These are phyloP conservation scores for Fistulina hepatica DNA, from an alignment of 1,284 basidiomycete species.

Conservation along the genomic window DNA sequence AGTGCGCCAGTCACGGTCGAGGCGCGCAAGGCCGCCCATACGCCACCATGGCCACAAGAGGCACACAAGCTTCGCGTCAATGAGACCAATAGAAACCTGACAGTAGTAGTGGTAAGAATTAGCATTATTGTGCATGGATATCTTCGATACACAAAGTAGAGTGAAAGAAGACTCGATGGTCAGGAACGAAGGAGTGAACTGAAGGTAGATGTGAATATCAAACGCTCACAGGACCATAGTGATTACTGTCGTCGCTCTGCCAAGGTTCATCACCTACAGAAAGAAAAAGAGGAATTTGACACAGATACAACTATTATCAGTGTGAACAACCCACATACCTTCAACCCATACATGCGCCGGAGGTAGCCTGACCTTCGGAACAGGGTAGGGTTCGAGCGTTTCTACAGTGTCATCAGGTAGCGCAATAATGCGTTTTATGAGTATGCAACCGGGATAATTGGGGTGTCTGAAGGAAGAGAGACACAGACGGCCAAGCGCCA, in stretches of 20 bases:
- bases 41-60: slow-evolving; percentile 69
- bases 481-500: slow-evolving; percentile 1
- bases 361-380: slow-evolving; percentile 44
- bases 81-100: slow-evolving; percentile 49
- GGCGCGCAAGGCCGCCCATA: too few relatives aligned
- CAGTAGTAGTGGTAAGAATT: slow-evolving; percentile 1
- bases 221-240: slow-evolving; percentile 52
- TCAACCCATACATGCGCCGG: slow-evolving; percentile 64
- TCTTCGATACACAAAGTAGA: too few relatives aligned
- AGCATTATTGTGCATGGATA: too few relatives aligned
- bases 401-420: slow-evolving; percentile 53
- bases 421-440: slow-evolving; percentile 62
- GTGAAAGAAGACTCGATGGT: background rate
- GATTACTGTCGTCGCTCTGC: slow-evolving; percentile 61
- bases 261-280: slow-evolving; percentile 50
- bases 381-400: slow-evolving; percentile 61
- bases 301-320: background rate
- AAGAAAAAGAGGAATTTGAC: slow-evolving; percentile 3
- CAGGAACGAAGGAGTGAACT: background rate
- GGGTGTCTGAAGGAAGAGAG: slow-evolving; percentile 41
- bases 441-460: slow-evolving; percentile 35
- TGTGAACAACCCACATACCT: slow-evolving; percentile 36
- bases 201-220: slow-evolving; percentile 1
- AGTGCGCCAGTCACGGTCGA: too few relatives aligned
- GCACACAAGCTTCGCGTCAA: slow-evolving; percentile 49